Conservation (phyloP, 2,329 filamentous ascomycete species). For the Proliferodiscus dingleyae region DNA sequence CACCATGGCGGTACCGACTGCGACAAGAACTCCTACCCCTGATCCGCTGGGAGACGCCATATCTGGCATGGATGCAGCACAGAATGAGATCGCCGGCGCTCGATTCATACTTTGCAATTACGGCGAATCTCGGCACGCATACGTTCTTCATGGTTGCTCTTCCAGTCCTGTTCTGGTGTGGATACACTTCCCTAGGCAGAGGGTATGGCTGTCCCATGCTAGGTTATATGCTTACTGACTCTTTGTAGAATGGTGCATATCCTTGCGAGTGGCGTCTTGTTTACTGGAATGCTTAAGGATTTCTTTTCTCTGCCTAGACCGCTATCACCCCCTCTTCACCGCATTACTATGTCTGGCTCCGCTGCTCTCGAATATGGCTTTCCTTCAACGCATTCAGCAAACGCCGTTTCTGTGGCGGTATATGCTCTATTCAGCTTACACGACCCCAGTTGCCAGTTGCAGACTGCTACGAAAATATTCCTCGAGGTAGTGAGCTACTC, state of each 20-base stretch:
- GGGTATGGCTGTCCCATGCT: slow-evolving; percentile 55
- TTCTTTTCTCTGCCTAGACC: slow-evolving; percentile 88
- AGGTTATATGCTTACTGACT: slow-evolving; percentile 16
- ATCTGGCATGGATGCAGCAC: slow-evolving; percentile 81
- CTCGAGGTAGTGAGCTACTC: slow-evolving; percentile 71
- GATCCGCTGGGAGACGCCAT: slow-evolving; percentile 91
- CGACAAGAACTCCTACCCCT: slow-evolving; percentile 80
- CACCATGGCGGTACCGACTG: slow-evolving; percentile 80
- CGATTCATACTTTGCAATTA: slow-evolving; percentile 95
- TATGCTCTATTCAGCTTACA: slow-evolving; percentile 72
- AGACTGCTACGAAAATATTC: slow-evolving; percentile 51
- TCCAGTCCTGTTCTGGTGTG: slow-evolving; percentile 95
- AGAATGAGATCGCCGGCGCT: slow-evolving; percentile 75
- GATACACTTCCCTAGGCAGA: slow-evolving; percentile 77
- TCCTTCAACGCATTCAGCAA: slow-evolving; percentile 93
- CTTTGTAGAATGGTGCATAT: slow-evolving; percentile 62
- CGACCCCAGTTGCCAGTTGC: slow-evolving; percentile 57
- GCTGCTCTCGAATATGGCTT: slow-evolving; percentile 96
- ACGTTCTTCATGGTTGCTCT: slow-evolving; percentile 98
- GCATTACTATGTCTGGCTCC: slow-evolving; percentile 96
- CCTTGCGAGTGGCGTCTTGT: slow-evolving; percentile 73
- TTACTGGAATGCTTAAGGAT: slow-evolving; percentile 92
- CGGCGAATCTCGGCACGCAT: slow-evolving; percentile 93
- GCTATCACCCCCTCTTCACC: slow-evolving; percentile 82
- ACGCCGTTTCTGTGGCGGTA: slow-evolving; percentile 88